A percentile compares a stretch with the other conserved stretches of the same genome.
These are phyloP conservation scores for Neonectria faginata DNA, from an alignment of 2,329 filamentous ascomycete species.

Conservation along the genomic window DNA sequence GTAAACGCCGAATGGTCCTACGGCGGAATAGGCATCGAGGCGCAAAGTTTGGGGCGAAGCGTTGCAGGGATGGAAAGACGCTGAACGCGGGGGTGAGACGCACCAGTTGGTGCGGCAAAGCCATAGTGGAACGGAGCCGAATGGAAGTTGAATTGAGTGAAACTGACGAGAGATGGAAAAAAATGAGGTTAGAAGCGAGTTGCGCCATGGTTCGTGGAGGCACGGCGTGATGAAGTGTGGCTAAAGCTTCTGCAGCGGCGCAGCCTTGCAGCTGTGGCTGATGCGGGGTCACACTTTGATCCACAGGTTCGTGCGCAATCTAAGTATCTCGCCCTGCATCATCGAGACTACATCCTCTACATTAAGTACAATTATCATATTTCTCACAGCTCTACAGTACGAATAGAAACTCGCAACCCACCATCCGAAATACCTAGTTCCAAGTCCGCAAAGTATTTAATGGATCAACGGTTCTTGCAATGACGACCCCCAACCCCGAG, in stretches of 20 bases:
- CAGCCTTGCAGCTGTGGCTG: conserved; percentile 34
- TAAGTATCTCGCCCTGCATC: neutral
- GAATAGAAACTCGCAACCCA: neutral
- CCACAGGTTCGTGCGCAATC: neutral
- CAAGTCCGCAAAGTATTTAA: neutral
- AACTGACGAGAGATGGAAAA: neutral
- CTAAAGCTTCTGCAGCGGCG: conserved; percentile 27
- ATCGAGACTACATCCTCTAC: too few species aligned
- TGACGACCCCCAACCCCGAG: conserved; percentile 58
- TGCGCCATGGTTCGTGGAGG: neutral
- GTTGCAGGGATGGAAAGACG: conserved; percentile 32
- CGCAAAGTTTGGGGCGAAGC: conserved; percentile 37
- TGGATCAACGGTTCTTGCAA: conserved; percentile 20
- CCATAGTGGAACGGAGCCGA: neutral
- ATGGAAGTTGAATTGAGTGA: conserved; percentile 5
- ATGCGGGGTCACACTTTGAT: conserved; percentile 28
- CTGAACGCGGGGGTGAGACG: neutral
- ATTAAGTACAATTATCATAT: neutral
- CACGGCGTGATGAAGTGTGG: conserved; percentile 26
- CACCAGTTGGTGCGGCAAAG: too few species aligned
- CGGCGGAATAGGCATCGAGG: conserved; percentile 26
- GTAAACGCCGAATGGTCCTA: conserved; percentile 5
- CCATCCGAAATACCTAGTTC: too few species aligned
- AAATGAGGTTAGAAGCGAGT: neutral
- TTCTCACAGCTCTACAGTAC: neutral